These are phyloP conservation scores for Colletotrichum chrysophilum DNA, from an alignment of 2,329 filamentous ascomycete species.

Conservation along the genomic window DNA sequence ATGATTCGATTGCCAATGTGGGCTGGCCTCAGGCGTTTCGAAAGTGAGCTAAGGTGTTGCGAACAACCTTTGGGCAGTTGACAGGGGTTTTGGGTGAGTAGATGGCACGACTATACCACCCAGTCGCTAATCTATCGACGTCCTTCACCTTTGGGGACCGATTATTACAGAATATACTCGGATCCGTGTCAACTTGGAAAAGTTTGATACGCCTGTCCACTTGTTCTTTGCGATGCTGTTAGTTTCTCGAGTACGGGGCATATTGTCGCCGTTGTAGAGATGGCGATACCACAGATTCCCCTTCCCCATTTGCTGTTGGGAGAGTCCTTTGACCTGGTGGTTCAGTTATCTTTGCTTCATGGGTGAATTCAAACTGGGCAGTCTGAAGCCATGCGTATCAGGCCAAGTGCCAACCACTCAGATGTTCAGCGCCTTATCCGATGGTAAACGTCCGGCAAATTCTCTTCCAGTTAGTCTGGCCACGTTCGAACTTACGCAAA, in stretches of 20 bases:
- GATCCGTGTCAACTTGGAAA: accelerated
- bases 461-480: no score
- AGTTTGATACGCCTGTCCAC: accelerated
- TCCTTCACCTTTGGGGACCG: background rate
- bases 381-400: background rate
- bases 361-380: background rate
- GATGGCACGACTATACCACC: background rate
- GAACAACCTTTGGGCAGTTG: background rate
- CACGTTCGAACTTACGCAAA: no score
- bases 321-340: background rate
- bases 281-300: no score
- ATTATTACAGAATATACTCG: accelerated
- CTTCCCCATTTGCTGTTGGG: background rate
- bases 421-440: background rate
- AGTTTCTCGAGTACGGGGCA: background rate
- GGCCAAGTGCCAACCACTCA: background rate
- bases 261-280: background rate
- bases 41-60: background rate
- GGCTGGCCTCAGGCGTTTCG: background rate
- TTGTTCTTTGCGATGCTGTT: background rate
- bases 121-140: background rate
- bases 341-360: no score
- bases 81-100: background rate
- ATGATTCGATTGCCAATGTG: background rate
- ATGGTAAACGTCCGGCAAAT: background rate